Base-by-base conservation (phyloP, 225 moss, liverwort and hornwort genomes). In the Bryoerythrophyllum caledonicum region DNA sequence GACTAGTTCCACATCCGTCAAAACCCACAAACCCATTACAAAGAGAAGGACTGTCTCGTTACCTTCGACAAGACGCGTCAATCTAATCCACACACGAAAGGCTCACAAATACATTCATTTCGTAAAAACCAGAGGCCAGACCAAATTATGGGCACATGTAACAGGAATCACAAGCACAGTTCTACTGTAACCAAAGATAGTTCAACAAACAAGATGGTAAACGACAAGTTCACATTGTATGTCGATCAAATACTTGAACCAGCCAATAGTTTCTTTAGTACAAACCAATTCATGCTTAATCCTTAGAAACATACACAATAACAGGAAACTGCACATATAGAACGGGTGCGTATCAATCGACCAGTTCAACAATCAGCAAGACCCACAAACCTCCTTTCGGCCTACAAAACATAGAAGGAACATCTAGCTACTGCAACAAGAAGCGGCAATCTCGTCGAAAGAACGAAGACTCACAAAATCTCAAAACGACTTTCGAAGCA, bases 61-160 rank as follows among this genome's bases (percentile, higher is more conserved):
- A 68, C n/a, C 32, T 53, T 53, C 11, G 52, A 53, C 34, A 52
- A 52, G 37, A 23, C 35, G 24, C 17, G 70, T 4, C 38, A 41
- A 57, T 57, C 11, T 57, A 16, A 10, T 24, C 66, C 10, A 66
- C 44, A 34, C 9, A 3, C 26, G 10, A 27, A 54, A 35, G 46
- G 2, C 48, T 48, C 16, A 30, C 53, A 53, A 35, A 23, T 21
- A 1, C 8, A 38, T 53, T n/a, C n/a, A n/a, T n/a, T n/a, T n/a
- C n/a, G 23, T 46, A 46, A 1, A 43, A 16, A 16, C 14, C 28
- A 16, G 24, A 23, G 24, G 30, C 32, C 19, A 14, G 23, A 32
- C 32, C 46, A 24, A 30, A 60, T 21, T 13, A 25, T 56, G 25
- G 10, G 46, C 71, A 78, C 65, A 67, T 60, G 67, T 27, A 67